These are phyloP conservation scores for Penicillium desertorum DNA, from an alignment of 495 filamentous ascomycete genomes.

Conservation along the genomic window DNA sequence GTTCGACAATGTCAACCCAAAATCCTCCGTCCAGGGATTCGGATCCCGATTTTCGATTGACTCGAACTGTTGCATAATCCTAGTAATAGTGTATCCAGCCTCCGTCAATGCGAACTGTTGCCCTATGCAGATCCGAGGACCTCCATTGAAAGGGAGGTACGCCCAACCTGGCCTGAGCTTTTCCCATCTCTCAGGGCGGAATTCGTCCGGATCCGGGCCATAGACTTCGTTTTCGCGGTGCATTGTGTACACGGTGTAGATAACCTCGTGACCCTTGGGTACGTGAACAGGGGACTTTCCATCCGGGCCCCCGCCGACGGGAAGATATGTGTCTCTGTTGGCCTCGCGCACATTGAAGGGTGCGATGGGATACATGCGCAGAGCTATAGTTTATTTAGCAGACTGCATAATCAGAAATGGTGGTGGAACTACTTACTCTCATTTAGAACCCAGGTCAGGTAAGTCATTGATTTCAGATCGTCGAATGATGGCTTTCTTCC, in stretches of 20 bases:
- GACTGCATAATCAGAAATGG: background rate
- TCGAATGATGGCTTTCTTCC: constrained; percentile 39
- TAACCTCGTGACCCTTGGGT: constrained; percentile 40
- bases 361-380: constrained; percentile 53
- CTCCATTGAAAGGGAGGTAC: constrained; percentile 62
- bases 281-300: constrained; percentile 41
- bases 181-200: constrained; percentile 58
- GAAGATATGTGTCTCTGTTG: constrained; percentile 45
- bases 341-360: constrained; percentile 50
- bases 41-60: constrained; percentile 47
- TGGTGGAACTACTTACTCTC: constrained; percentile 37
- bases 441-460: constrained; percentile 49
- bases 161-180: constrained; percentile 49
- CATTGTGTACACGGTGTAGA: constrained; percentile 49
- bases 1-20: constrained; percentile 20
- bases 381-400: constrained; percentile 41
- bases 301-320: constrained; percentile 44
- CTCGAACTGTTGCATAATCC: constrained; percentile 56
- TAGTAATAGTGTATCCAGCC: constrained; percentile 51
- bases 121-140: constrained; percentile 48
- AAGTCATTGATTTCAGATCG: constrained; percentile 48
- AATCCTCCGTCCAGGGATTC: constrained; percentile 22
- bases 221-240: constrained; percentile 54
- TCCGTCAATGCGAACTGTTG: constrained; percentile 60
- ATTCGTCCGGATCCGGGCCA: constrained; percentile 50